Conservation (phyloP, 2,329 filamentous ascomycete species). For the Botrytis paeoniae region DNA sequence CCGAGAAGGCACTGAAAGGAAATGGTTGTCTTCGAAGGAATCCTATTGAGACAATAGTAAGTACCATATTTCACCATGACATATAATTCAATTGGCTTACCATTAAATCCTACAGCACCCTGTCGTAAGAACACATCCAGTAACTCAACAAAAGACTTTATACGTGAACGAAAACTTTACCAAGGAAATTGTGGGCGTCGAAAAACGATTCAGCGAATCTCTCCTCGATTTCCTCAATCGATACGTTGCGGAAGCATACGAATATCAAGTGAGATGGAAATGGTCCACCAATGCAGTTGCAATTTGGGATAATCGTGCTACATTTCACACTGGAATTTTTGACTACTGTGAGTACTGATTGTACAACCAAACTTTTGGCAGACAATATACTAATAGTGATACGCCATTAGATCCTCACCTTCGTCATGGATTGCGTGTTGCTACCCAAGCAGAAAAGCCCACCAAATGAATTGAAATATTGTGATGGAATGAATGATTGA, state of each 20-base stretch:
- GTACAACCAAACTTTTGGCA: not conserved
- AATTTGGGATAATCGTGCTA: constrained; percentile 32
- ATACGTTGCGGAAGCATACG: constrained; percentile 31
- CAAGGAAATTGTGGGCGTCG: constrained; percentile 32
- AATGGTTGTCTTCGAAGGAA: constrained; percentile 28
- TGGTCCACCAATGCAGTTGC: constrained; percentile 32
- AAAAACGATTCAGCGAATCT: constrained; percentile 30
- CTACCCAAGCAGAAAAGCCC: constrained; percentile 67
- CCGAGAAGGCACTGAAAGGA: not conserved
- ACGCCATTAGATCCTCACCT: constrained; percentile 9
- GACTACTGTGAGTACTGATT: constrained; percentile 13
- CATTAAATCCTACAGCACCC: constrained; percentile 28
- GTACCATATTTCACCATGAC: not conserved
- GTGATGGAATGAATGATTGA: not conserved
- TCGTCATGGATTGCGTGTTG: constrained; percentile 70
- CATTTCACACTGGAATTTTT: constrained; percentile 20
- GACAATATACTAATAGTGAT: not conserved
- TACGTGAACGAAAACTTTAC: constrained; percentile 30
- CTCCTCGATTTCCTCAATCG: constrained; percentile 30
- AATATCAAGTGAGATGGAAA: constrained; percentile 35
- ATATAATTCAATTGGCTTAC: not conserved
- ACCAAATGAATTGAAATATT: not conserved
- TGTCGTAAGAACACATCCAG: constrained; percentile 35
- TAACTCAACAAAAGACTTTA: constrained; percentile 32
- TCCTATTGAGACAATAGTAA: constrained; percentile 31